phyloP scores from a whole-genome alignment of 2,329 filamentous ascomycete species.

The Paecilomyces formosus region DNA sequence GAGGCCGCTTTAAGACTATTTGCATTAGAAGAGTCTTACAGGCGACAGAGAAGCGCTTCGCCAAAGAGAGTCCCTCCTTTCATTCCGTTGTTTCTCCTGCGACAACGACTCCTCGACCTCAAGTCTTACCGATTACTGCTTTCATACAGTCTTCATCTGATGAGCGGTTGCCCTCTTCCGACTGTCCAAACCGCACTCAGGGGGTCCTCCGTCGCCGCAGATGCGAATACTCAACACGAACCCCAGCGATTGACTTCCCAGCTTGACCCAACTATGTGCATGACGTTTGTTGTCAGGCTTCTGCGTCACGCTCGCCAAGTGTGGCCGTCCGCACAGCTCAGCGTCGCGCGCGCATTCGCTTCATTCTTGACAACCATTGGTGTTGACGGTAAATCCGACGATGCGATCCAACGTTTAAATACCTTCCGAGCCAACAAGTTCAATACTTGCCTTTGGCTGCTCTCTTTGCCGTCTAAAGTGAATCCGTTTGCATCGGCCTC shows the following conservation, averaged over 20 bases:
- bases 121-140: constrained; percentile 38
- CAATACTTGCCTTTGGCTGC: constrained; percentile 42
- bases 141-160: constrained; percentile 27
- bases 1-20: constrained; percentile 31
- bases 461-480: constrained; percentile 42
- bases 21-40: constrained; percentile 18
- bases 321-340: constrained; percentile 40
- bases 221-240: constrained; percentile 1
- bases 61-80: constrained; percentile 34
- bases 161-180: constrained; percentile 19
- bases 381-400: background rate
- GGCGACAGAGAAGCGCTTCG: background rate
- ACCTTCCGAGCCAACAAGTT: constrained; percentile 34
- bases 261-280: constrained; percentile 22
- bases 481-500: constrained; percentile 42
- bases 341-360: constrained; percentile 34
- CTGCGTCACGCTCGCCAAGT: constrained; percentile 44
- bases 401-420: constrained; percentile 2
- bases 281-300: constrained; percentile 39
- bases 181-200: background rate
- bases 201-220: background rate
- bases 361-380: constrained; percentile 20
- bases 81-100: constrained; percentile 41
- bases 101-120: constrained; percentile 33
- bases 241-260: constrained; percentile 5